Base-by-base conservation (phyloP, 139 green algal species). In the Chlorella ohadii region DNA sequence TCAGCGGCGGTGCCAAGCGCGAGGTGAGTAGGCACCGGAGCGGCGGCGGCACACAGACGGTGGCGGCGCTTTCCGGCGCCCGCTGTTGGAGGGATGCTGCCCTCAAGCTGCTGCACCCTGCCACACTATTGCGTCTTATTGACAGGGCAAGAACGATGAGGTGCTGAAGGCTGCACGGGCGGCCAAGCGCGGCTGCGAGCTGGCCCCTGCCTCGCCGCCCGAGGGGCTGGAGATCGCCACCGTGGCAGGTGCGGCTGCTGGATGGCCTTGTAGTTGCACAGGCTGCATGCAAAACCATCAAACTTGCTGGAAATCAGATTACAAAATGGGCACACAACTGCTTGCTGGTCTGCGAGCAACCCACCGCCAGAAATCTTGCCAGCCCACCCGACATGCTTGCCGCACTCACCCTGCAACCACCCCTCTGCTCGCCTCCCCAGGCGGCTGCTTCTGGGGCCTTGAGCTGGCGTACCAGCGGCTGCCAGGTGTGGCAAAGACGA, bases 381-480 rank as follows among this genome's bases (percentile, higher is more conserved):
- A 33, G 7, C 28, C 16, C 31, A 22, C 28, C 25, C 33, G 4
- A 1, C 16, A n/a, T 72, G 33, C 13, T 9, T 47, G 66, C 11
- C 33, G 11, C 4, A 6, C 2, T 44, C 9, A 51, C 44, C 6
- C 61, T 36, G 61, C 66, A 33, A 31, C 13, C 59, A 19, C 31
- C 20, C 59, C 20, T 13, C 25, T 68, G 2, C 63, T 34, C 1
- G 13, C 63, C 16, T 22, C 28, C 63, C 63, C 70, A 59, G 92
- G 92, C 16, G 95, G 95, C 17, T 98, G 95, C 91, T 98, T 98
- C 90, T 98, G 95, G 95, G 94, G 94, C 11, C 72, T 94, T 17
- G 93, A 97, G 87, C 91, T 97, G 23, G 89, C 85, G 13, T 88
- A 85, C 71, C 78, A 83, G 86, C 87, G 95, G 17, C 91, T 97